A percentile compares a stretch with the other conserved stretches of the same genome.
These are phyloP conservation scores for Tausonia pullulans DNA, from an alignment of 1,284 basidiomycete genomes.

Conservation along the genomic window DNA sequence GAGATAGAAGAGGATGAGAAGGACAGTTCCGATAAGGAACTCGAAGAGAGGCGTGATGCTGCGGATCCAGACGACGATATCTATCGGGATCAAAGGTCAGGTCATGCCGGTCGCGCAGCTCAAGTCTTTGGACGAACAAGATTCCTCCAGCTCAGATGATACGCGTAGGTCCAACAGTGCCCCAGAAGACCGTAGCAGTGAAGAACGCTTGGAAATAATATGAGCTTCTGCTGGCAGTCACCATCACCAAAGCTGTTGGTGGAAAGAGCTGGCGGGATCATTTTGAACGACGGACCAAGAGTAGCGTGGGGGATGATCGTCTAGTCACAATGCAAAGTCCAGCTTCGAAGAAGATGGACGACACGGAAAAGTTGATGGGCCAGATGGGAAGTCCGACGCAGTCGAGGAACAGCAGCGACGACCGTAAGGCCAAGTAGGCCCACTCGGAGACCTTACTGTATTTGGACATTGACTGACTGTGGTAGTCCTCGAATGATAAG, in stretches of 20 bases:
- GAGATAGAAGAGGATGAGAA: conserved; percentile 37
- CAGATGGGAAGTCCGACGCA: conserved; percentile 6
- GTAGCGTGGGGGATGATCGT: conserved; percentile 18
- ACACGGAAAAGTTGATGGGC: conserved; percentile 27
- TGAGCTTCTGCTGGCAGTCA: neutral
- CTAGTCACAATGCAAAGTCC: conserved; percentile 22
- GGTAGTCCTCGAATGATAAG: conserved; percentile 26
- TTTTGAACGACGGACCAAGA: no score
- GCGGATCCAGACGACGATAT: no score
- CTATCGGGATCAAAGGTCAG: no score
- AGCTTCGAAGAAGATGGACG: conserved; percentile 24
- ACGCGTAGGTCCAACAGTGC: conserved; percentile 36
- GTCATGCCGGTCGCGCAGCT: no score
- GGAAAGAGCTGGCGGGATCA: no score
- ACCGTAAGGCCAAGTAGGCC: conserved; percentile 25
- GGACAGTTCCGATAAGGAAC: conserved; percentile 25
- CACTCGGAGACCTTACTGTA: conserved; percentile 48
- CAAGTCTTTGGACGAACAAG: no score
- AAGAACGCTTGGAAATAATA: conserved; percentile 22
- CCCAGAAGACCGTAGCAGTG: conserved; percentile 33
- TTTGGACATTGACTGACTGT: conserved; percentile 28
- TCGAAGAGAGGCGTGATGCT: neutral
- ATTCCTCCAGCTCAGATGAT: conserved; percentile 30
- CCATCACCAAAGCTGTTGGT: no score
- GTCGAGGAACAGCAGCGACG: conserved; percentile 11